A percentile compares a stretch with the other conserved stretches of the same genome.
Evolutionary conservation across 768 basidiomycete species (phyloP).

Genomic region (Mycena maculata): DNA sequence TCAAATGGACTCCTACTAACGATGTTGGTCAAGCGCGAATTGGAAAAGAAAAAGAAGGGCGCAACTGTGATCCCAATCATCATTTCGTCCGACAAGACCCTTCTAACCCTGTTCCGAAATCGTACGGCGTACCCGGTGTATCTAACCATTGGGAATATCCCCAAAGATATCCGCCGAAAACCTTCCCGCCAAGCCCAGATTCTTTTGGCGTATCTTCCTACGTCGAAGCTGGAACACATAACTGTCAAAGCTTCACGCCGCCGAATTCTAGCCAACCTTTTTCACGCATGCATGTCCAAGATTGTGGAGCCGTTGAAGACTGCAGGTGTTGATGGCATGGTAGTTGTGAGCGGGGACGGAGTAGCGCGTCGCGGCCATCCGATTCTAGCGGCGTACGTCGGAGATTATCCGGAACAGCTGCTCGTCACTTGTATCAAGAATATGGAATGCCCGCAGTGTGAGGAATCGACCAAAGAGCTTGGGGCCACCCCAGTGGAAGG

Average conservation of each 20-base stretch:
- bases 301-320: constrained; percentile 44
- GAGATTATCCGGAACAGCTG: constrained; percentile 60
- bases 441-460: constrained; percentile 46
- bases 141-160: constrained; percentile 59
- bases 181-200: constrained; percentile 48
- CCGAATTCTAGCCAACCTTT: constrained; percentile 47
- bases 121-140: constrained; percentile 61
- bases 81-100: constrained; percentile 59
- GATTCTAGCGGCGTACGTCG: constrained; percentile 53
- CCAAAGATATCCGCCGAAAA: constrained; percentile 51
- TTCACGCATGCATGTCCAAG: constrained; percentile 46
- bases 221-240: constrained; percentile 47
- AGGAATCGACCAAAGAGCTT: constrained; percentile 31
- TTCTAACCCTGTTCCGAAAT: constrained; percentile 52
- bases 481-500: constrained; percentile 27
- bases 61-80: constrained; percentile 55
- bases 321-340: constrained; percentile 45
- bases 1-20: background rate
- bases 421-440: constrained; percentile 45
- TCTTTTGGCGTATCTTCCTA: constrained; percentile 57
- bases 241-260: constrained; percentile 39
- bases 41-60: constrained; percentile 38
- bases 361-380: constrained; percentile 44
- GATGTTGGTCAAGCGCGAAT: constrained; percentile 29
- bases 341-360: constrained; percentile 51